These are phyloP conservation scores for Oryza punctata DNA, from an alignment of 176 grass and related monocot species.

Conservation along the genomic window DNA sequence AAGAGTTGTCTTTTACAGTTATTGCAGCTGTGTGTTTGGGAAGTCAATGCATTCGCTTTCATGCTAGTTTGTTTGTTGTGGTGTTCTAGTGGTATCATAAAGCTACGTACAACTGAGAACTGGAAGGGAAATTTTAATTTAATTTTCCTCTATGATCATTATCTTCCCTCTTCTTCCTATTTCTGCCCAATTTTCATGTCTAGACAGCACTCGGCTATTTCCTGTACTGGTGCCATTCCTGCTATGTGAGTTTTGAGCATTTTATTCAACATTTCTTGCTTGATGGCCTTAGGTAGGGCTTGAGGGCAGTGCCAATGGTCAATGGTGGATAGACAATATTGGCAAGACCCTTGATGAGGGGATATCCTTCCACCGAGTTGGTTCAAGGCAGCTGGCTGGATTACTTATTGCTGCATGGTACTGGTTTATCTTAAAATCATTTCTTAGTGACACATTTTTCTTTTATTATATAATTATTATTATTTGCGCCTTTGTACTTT, in stretches of 20 bases:
- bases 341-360: conserved; percentile 84
- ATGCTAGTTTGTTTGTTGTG: too few species aligned
- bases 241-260: conserved; percentile 1
- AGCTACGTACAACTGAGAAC: conserved; percentile 6
- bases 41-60: too few species aligned
- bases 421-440: conserved; percentile 22
- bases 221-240: not conserved
- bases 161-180: not conserved
- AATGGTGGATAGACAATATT: conserved; percentile 95
- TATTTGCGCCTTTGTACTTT: not conserved
- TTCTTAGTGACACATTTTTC: conserved; percentile 16
- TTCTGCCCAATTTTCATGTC: conserved; percentile 1
- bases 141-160: not conserved
- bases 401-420: conserved; percentile 94
- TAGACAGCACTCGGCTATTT: not conserved
- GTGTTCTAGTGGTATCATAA: too few species aligned
- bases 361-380: conserved; percentile 84
- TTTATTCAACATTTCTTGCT: conserved; percentile 33
- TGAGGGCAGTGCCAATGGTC: conserved; percentile 87
- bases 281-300: conserved; percentile 77
- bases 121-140: conserved; percentile 4
- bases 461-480: conserved; percentile 23
- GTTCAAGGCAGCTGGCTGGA: conserved; percentile 96
- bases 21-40: not conserved
- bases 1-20: not conserved